Evolutionary conservation across 352 stramenopile species (phyloP).

Genomic region (Phytophthora pinifolia): DNA sequence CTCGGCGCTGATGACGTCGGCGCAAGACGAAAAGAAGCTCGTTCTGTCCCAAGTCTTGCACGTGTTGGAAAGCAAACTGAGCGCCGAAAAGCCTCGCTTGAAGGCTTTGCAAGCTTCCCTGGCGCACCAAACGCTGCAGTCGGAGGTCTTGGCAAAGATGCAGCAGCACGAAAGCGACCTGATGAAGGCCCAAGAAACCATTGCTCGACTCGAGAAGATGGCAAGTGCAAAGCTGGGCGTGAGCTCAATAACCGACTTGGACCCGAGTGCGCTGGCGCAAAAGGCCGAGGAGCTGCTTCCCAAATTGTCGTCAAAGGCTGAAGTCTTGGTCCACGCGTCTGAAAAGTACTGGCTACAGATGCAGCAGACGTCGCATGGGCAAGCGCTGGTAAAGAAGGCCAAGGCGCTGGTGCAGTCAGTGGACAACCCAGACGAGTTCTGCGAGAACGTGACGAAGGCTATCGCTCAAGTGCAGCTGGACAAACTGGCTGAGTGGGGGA

Average conservation of each 20-base stretch:
- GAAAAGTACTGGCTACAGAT: conserved; percentile 74
- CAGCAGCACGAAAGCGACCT: conserved; percentile 65
- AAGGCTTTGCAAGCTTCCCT: conserved; percentile 41
- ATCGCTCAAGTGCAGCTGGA: conserved; percentile 71
- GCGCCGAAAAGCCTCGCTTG: conserved; percentile 44
- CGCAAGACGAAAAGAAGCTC: conserved; percentile 41
- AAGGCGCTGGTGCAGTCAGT: conserved; percentile 73
- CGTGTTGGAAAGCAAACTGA: conserved; percentile 52
- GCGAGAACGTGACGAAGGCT: conserved; percentile 67
- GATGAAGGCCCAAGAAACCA: conserved; percentile 54
- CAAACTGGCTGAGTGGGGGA: conserved; percentile 69
- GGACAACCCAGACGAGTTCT: conserved; percentile 74
- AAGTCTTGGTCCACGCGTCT: conserved; percentile 55
- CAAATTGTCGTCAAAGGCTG: conserved; percentile 51
- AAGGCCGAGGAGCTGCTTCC: conserved; percentile 72
- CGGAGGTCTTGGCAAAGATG: conserved; percentile 47
- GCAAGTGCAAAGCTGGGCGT: conserved; percentile 65
- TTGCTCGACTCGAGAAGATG: conserved; percentile 55
- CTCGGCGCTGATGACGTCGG: conserved; percentile 9
- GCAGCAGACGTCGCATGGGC: conserved; percentile 68
- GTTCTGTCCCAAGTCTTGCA: conserved; percentile 70
- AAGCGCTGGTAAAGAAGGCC: conserved; percentile 64
- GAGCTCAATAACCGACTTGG: conserved; percentile 51
- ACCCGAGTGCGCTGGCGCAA: conserved; percentile 51
- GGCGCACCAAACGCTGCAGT: conserved; percentile 42